Evolutionary conservation across 2,329 filamentous ascomycete genomes (phyloP), one percentile per base, ranked within the genome.

Genomic region (Delphinella strobiligena): DNA sequence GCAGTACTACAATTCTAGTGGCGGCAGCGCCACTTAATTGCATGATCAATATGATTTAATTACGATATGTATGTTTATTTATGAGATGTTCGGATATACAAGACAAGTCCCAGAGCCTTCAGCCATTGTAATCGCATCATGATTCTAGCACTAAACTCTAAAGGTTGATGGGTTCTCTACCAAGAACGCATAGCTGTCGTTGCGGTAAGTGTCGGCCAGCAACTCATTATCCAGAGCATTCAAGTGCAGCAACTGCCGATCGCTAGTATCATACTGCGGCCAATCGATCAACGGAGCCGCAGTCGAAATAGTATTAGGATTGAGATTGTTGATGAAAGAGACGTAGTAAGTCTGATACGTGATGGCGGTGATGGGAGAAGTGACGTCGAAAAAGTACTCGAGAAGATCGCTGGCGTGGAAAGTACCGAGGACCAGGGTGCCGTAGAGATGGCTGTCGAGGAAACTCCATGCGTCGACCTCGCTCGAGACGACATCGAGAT

Each of bases 351-450:
- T 72, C 41, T 78, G 71, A 33, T 78, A 75, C 8, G 72, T 68
- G 4, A 45, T 41, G 5, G 43, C 37, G 5, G 49, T 47, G 4
- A 49, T 44, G 2, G 45, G 30, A 9, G 44, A 44, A 9, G 42
- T 38, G 73, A 80, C 57, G 1, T 79, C 79, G 42, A 73, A 78
- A 46, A 85, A 85, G 0, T 82, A 71, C 53, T 82, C 74, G 3
- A 84, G 48, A 1, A 88, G 49, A 48, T 88, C 83, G 1, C 71
- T 75, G 11, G 61, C 79, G 55, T 91, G 85, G 60, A 85, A 82
- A 0, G 82, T 88, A 14, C 85, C 84, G 0, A 89, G 58, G 35
- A 88, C 60, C 0, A 83, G 79, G 0, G 76, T 80, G 8, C 78
- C 78, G 53, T 79, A 75, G 62, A 80, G 60, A 60, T 88, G 88